A percentile compares a stretch with the other conserved stretches of the same genome.
phyloP scores from a whole-genome alignment of 2,329 filamentous ascomycete species.

The Talaromyces piceae region DNA sequence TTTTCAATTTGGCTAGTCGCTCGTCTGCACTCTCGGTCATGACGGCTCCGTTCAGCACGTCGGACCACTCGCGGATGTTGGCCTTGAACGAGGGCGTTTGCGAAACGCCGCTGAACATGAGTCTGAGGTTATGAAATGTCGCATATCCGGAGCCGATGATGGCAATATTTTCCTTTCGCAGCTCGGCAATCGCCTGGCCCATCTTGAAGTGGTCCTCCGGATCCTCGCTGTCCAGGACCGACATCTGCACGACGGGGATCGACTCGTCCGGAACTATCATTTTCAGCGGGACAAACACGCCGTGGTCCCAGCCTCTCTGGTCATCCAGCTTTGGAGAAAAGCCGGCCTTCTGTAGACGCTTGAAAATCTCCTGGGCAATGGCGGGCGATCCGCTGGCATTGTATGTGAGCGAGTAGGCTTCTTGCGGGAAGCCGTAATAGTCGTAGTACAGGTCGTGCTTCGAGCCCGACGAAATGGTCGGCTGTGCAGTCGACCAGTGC shows the following conservation, averaged over 20 bases:
- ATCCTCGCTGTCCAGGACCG: constrained; percentile 9
- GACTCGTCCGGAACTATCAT: constrained; percentile 7
- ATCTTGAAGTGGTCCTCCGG: constrained; percentile 8
- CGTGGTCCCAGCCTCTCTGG: constrained; percentile 11
- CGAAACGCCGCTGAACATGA: constrained; percentile 1
- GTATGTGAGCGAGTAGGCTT: constrained; percentile 11
- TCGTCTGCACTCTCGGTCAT: constrained; percentile 4
- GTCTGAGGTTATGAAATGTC: constrained; percentile 10
- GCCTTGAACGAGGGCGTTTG: not conserved
- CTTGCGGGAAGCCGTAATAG: constrained; percentile 10
- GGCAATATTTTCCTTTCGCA: constrained; percentile 11
- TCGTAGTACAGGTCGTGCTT: constrained; percentile 11
- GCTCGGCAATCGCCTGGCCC: constrained; percentile 8
- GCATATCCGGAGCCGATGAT: constrained; percentile 10
- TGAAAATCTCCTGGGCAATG: constrained; percentile 8
- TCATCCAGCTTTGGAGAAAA: constrained; percentile 7
- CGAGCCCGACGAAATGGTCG: constrained; percentile 7
- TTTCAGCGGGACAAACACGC: constrained; percentile 11
- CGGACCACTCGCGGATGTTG: constrained; percentile 8
- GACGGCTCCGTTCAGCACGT: constrained; percentile 6
- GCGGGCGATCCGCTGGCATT: constrained; percentile 8
- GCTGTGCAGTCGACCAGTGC: constrained; percentile 11
- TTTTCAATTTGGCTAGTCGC: constrained; percentile 8
- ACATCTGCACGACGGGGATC: constrained; percentile 11
- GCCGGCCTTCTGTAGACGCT: constrained; percentile 5